Base-by-base conservation (phyloP, 2,329 filamentous ascomycete species). In the Elsinoe australis region DNA sequence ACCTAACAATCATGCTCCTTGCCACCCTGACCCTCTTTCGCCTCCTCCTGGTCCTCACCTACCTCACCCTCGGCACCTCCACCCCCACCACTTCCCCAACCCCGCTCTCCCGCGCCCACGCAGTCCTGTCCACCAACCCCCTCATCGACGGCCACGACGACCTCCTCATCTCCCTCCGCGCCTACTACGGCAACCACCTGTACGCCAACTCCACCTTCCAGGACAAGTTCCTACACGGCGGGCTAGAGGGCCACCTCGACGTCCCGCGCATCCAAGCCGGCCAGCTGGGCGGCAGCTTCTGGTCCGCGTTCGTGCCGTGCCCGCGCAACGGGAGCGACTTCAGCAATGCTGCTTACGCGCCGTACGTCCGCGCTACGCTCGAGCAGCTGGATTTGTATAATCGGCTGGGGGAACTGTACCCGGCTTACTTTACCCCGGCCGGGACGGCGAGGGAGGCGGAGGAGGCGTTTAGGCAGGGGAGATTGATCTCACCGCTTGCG, bases 271-370 rank as follows among this genome's bases (percentile, higher is more conserved):
- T 95, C 39, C 73, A 76, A 28, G 65, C 78, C 42, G 88, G 89
- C 1, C 72, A 75, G 55, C 79, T 83, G 53, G 88, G 88, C 31
- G 90, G 88, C 49, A 82, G 85, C n/a, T 95, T 95, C 63, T 95
- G 89, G 90, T 89, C 83, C 61, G 87, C 92, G 7, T 96, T 75
- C 58, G 79, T 84, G 32, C 78, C 78, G 0, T 95, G 89, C 60
- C 88, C 89, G 0, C 64, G 66, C 8, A 79, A 90, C 58, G 79
- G 78, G 38, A 75, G 75, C 3, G 80, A 94, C 64, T 88, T 86
- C 59, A 84, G 83, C 0, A 76, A 88, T 58, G 76, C 73, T 47
- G 84, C 80, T 59, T 89, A 89, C 60, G 77, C 75, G 4, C 64
- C 73, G 5, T 82, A 74, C 52, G 80, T 87, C 17, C 71, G 77